Percentiles rank a stretch among this genome's conserved stretches.
phyloP scores from a whole-genome alignment of 495 filamentous ascomycete species.

The Xylona heveae region DNA sequence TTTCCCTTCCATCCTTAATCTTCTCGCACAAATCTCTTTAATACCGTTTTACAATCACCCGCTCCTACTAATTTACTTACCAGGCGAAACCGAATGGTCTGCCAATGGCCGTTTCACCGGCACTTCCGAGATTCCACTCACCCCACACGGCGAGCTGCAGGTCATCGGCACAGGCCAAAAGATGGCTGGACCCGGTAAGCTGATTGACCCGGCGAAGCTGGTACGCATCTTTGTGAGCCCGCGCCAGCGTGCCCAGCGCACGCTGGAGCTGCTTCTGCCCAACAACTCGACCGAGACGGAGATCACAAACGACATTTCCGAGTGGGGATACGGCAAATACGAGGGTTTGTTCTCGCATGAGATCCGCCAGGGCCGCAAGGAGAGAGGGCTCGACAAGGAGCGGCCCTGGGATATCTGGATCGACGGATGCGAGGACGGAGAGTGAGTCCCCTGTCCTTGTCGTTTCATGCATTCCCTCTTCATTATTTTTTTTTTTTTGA shows the following conservation, averaged over 20 bases:
- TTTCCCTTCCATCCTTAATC: no score
- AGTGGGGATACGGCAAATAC: conserved; percentile 17
- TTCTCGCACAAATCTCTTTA: no score
- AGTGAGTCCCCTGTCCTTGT: no score
- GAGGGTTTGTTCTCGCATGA: conserved; percentile 11
- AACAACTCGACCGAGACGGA: conserved; percentile 8
- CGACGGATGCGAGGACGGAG: conserved; percentile 1
- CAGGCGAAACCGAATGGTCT: conserved; percentile 14
- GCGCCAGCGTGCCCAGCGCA: conserved; percentile 9
- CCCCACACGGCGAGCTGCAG: conserved; percentile 9
- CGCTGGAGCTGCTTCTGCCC: conserved; percentile 10
- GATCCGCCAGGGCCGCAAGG: conserved; percentile 9
- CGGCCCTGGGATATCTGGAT: conserved; percentile 1
- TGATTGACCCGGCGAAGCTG: conserved; percentile 12
- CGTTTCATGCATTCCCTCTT: background rate
- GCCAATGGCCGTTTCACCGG: conserved; percentile 13
- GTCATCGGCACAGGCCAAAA: conserved; percentile 8
- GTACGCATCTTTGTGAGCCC: conserved; percentile 10
- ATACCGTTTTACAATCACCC: background rate
- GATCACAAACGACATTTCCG: no score
- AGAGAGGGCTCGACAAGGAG: conserved; percentile 5
- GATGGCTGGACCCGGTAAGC: conserved; percentile 10
- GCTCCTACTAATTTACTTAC: background rate
- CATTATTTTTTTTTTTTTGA: no score
- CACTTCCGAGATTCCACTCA: conserved; percentile 12